Evolutionary conservation across 1,284 basidiomycete species (phyloP), one percentile per base, ranked within the genome.

Genomic region (Microbotryum scabiosae): DNA sequence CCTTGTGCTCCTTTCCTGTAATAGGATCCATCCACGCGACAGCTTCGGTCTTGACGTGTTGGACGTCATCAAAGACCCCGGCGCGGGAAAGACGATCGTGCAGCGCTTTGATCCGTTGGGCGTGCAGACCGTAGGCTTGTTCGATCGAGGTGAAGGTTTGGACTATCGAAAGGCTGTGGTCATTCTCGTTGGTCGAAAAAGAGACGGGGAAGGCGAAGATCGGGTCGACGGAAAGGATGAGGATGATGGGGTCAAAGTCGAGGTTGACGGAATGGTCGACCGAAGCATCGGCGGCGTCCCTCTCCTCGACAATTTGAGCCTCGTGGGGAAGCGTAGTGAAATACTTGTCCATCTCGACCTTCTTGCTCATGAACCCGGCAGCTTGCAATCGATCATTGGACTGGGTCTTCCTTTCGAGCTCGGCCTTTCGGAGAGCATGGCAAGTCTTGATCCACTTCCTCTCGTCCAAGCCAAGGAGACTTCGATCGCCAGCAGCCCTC

Each of bases 191-290:
- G 25, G 62, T 43, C 21, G 7, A 18, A 4, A 12, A 41, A 18
- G 36, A 41, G 12, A 41, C 36, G 36, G 36, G 36, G 14, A 60
- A 54, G 20, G 58, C 36, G 25, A 63, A 51, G 20, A 57, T 49
- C 2, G 66, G 66, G 48, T 66, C 66, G 56, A 66, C 32, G 14
- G 55, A 56, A 52, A 68, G 51, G 56, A 59, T 23, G 60, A 68
- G 62, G 21, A 51, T 51, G 56, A 68, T 49, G 16, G 64, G 62
- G 28, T 32, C 25, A 41, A 41, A 41, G 36, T 41, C 36, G 36
- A 41, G 36, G 36, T 41, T 12, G 36, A 41, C 36, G 9, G 36
- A 41, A 12, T 16, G 36, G 36, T 41, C 36, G 12, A 41, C 4
- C 36, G 10, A 41, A 41, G 36, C 36, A 41, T 21, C 23, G 20